Percentiles rank a stretch among this genome's conserved stretches.
Evolutionary conservation across 2,329 filamentous ascomycete genomes (phyloP).

Genomic region (Davidsoniella australis): DNA sequence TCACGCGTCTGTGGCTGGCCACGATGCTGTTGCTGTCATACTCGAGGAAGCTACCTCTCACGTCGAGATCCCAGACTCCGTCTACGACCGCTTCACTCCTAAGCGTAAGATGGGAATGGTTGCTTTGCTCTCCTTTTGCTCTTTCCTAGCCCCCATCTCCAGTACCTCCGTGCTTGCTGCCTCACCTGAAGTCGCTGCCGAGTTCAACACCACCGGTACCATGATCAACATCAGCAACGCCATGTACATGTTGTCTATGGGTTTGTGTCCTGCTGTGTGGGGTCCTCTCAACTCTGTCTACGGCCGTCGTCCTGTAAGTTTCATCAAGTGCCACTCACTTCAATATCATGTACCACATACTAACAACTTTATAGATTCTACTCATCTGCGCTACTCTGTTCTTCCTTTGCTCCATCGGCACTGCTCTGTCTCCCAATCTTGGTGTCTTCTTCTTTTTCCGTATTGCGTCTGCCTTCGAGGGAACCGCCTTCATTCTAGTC

Average conservation of each 20-base stretch:
- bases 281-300: slow-evolving; percentile 53
- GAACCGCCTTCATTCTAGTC: slow-evolving; percentile 56
- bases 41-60: slow-evolving; percentile 7
- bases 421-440: slow-evolving; percentile 54
- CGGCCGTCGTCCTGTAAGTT: slow-evolving; percentile 37
- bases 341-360: background rate
- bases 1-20: slow-evolving; percentile 10
- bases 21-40: slow-evolving; percentile 9
- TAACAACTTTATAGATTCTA: slow-evolving; percentile 18
- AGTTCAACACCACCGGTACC: slow-evolving; percentile 46
- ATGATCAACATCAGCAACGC: slow-evolving; percentile 62
- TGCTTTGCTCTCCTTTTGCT: slow-evolving; percentile 52
- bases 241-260: slow-evolving; percentile 60
- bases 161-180: slow-evolving; percentile 59
- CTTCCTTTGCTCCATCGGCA: slow-evolving; percentile 52
- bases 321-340: background rate
- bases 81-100: slow-evolving; percentile 48
- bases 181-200: slow-evolving; percentile 53
- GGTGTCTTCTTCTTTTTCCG: slow-evolving; percentile 58
- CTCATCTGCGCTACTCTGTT: slow-evolving; percentile 46
- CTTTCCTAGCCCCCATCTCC: slow-evolving; percentile 58
- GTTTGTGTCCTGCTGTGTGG: slow-evolving; percentile 51
- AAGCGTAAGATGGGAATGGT: slow-evolving; percentile 51
- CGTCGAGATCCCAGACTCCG: slow-evolving; percentile 29
- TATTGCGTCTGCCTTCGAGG: slow-evolving; percentile 56